A percentile compares a stretch with the other conserved stretches of the same genome.
These are phyloP conservation scores for Gymnopilus junonius DNA, from an alignment of 768 basidiomycete species.

Conservation along the genomic window DNA sequence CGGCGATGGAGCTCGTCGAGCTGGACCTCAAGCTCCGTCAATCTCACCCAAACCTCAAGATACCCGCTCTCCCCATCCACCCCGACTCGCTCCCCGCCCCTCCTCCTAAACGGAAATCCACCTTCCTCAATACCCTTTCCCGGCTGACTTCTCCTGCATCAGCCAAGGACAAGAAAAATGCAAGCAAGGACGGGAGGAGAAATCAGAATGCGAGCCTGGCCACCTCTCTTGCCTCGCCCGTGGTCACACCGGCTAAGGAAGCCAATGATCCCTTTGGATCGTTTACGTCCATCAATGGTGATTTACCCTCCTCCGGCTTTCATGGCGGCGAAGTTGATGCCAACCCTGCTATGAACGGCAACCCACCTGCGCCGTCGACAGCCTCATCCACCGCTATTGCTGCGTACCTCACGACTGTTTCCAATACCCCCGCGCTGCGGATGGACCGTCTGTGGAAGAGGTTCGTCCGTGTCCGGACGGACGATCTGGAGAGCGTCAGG, in stretches of 20 bases:
- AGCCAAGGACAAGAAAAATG: conserved; percentile 43
- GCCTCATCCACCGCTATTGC: conserved; percentile 61
- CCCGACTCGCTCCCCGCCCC: conserved; percentile 55
- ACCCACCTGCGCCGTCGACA: conserved; percentile 43
- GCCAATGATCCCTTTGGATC: conserved; percentile 63
- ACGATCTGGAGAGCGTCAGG: conserved; percentile 87
- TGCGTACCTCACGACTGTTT: conserved; percentile 77
- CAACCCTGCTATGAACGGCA: conserved; percentile 15
- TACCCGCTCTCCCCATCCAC: conserved; percentile 69
- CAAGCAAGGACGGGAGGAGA: conserved; percentile 31
- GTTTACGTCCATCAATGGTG: conserved; percentile 36
- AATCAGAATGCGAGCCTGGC: conserved; percentile 28
- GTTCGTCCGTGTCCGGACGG: conserved; percentile 84
- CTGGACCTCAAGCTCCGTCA: conserved; percentile 83
- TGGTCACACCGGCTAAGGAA: conserved; percentile 59
- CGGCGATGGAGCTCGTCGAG: conserved; percentile 76
- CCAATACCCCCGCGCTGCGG: conserved; percentile 68
- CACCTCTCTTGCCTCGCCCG: conserved; percentile 38
- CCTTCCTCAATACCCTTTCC: conserved; percentile 85
- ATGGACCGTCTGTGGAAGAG: conserved; percentile 78
- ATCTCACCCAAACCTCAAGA: conserved; percentile 54
- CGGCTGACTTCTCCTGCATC: conserved; percentile 77
- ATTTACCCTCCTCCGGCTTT: conserved; percentile 22
- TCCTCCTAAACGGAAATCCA: conserved; percentile 77
- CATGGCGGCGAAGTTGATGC: conserved; percentile 14